Evolutionary conservation across 768 basidiomycete species (phyloP), one percentile per base, ranked within the genome.

Genomic region (Artomyces pyxidatus): DNA sequence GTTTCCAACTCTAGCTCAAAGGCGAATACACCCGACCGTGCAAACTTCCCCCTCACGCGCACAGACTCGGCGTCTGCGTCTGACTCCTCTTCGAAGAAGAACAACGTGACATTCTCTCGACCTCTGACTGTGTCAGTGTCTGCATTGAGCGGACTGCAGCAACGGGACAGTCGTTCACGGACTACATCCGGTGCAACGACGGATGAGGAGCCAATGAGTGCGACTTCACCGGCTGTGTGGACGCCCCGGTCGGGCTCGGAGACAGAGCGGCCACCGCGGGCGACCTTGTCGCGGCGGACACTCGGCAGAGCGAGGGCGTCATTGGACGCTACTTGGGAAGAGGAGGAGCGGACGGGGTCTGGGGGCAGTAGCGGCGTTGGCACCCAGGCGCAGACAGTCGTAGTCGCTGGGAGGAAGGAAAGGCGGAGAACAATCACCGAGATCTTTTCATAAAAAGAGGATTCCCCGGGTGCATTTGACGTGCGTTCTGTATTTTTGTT

Each of bases 91-190:
- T 48, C 64, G 2, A 67, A 74, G 17, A 71, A 72, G 17, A 66
- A 62, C 37, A 71, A 70, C 46, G 76, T 80, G 5, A 81, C 81
- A 3, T 85, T 87, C 60, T 85, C 84, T 5, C 75, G 79, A 1
- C 80, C 85, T 0, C 69, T 75, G 22, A 73, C 72, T 6, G 71
- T 74, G 35, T 75, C 78, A 3, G 69, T 81, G 9, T 73, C 73
- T 25, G 68, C 79, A 37, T 62, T 83, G 28, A 73, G 61, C 37
- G 80, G 75, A 11, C 64, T 86, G 23, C 76, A 80, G 53, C 72
- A 76, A 59, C 80, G 78, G 49, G 68, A 74, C 52, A 65, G 46
- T 23, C 65, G 71, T 48, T 61, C 61, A 26, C 69, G 65, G 45
- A 61, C 64, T 29, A 61, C 64, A 59, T 60, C 72, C 60, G 51